Conservation (phyloP, 192 early-diverging fungal genomes). For the Podila clonocystis region DNA sequence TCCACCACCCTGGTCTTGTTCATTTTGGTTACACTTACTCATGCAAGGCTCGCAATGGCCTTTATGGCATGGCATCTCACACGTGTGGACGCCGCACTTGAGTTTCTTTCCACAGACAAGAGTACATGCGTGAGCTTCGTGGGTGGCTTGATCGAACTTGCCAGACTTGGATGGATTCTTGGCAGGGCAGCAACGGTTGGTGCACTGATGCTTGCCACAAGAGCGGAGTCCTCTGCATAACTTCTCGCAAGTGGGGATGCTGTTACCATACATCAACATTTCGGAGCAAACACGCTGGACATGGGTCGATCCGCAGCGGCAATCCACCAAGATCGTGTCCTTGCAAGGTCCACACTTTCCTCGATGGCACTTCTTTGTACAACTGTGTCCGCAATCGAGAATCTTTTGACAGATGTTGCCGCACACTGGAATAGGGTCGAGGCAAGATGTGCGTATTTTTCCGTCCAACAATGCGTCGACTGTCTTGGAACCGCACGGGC, state of each 20-base stretch:
- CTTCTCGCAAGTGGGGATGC: slow-evolving; percentile 66
- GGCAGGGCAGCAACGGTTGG: slow-evolving; percentile 70
- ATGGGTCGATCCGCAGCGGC: slow-evolving; percentile 71
- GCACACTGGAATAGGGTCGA: slow-evolving; percentile 73
- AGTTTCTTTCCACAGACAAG: slow-evolving; percentile 78
- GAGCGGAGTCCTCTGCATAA: slow-evolving; percentile 67
- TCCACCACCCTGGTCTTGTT: neutral
- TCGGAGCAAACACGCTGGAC: slow-evolving; percentile 58
- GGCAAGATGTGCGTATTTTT: slow-evolving; percentile 50
- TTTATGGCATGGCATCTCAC: slow-evolving; percentile 81
- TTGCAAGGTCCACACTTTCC: slow-evolving; percentile 74
- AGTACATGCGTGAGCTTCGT: slow-evolving; percentile 69
- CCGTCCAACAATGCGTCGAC: slow-evolving; percentile 46
- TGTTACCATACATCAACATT: slow-evolving; percentile 51
- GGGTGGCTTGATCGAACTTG: slow-evolving; percentile 37
- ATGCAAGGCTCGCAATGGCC: slow-evolving; percentile 80
- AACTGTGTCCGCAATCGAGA: slow-evolving; percentile 72
- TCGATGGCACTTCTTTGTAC: slow-evolving; percentile 66
- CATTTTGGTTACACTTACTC: slow-evolving; percentile 33
- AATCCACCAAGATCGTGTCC: slow-evolving; percentile 57
- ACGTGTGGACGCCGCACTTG: slow-evolving; percentile 84
- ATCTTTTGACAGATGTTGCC: slow-evolving; percentile 66
- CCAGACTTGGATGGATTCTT: slow-evolving; percentile 40
- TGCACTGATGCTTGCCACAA: slow-evolving; percentile 80
- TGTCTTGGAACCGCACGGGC: slow-evolving; percentile 61